phyloP scores from a whole-genome alignment of 441 rosid genomes.

The Gossypium trilobum region DNA sequence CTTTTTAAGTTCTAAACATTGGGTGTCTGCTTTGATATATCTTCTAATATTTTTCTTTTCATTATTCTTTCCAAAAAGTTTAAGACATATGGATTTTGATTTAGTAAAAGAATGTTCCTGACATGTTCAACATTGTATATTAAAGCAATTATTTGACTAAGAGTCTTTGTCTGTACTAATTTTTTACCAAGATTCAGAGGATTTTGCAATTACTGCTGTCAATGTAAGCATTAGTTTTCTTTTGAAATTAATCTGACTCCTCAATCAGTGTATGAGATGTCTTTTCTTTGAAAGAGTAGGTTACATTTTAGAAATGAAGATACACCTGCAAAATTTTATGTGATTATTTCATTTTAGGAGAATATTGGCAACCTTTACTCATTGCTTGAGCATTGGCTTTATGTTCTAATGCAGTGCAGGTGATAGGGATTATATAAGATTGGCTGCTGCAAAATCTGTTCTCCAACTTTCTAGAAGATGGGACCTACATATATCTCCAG shows the following conservation, averaged over 20 bases:
- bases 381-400: constrained; percentile 4
- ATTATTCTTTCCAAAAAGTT: background rate
- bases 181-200: background rate
- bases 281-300: constrained; percentile 5
- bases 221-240: background rate
- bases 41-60: background rate
- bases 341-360: background rate
- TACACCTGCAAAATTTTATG: background rate
- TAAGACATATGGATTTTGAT: background rate
- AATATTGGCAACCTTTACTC: background rate
- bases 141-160: background rate
- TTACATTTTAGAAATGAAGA: background rate
- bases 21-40: background rate
- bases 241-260: background rate
- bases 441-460: constrained; percentile 86
- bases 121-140: background rate
- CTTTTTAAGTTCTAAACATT: background rate
- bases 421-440: constrained; percentile 43
- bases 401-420: constrained; percentile 44
- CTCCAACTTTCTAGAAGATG: constrained; percentile 79
- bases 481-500: constrained; percentile 80
- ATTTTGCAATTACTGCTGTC: background rate
- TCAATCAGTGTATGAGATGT: background rate
- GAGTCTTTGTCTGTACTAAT: background rate
- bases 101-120: background rate